Base-by-base conservation (phyloP, 495 filamentous ascomycete genomes). In the Cryomyces antarcticus region DNA sequence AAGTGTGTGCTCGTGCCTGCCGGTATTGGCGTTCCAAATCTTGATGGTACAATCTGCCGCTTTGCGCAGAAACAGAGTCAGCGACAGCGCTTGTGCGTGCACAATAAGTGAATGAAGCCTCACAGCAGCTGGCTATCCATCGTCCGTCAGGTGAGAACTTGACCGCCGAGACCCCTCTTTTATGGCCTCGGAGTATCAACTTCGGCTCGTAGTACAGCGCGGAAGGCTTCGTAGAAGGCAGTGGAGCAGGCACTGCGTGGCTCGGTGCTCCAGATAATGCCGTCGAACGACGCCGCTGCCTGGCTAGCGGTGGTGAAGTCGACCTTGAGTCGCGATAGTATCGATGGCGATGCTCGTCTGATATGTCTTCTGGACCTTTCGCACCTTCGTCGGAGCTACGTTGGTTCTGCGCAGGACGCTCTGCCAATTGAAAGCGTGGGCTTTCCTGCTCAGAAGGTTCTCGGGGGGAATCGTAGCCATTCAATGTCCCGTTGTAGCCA, bases 41-140 rank as follows among this genome's bases (percentile, higher is more conserved):
- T 86, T 93, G 49, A 87, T 72, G 5, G 80, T 84, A 31, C 71
- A 77, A 55, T 97, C 89, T 43, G 89, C 83, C 24, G 88, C 77
- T 78, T 49, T 29, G 30, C 36, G 36, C 17, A 24, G 17, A 24
- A 24, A 24, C 17, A 2, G 17, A 24, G 17, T 24, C 17, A 24
- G 17, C 17, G 17, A 24, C 17, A 24, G 17, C 1, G 17, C 17
- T 24, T 24, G 17, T 24, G 17, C 17, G 2, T 24, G 17, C 17
- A 24, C 17, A 24, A 24, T 2, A 24, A 24, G 17, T 24, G 33
- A 36, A 13, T 9, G 27, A 24, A 34, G 7, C 64, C 67, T 47
- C 62, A 81, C 77, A 87, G 44, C 76, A 78, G 49, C 82, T 92
- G 4, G 89, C 89, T 49, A 97, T 82, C 77, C 80, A 86, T 34